Base-by-base conservation (phyloP, 2,329 filamentous ascomycete genomes). In the Hymenoscyphus fructigenus region DNA sequence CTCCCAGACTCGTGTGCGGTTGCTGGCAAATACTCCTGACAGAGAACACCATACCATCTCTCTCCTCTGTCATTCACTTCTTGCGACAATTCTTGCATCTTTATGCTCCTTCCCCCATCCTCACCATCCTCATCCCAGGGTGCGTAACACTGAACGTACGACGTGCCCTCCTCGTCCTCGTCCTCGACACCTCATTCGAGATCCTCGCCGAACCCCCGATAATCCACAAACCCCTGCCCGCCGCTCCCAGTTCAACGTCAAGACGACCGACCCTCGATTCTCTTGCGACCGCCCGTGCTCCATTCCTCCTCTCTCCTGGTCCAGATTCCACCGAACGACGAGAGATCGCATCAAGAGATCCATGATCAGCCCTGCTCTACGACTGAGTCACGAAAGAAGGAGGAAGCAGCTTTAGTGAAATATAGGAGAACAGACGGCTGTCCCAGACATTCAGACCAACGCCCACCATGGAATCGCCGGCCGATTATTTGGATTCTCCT, bases 381-480 rank as follows among this genome's bases (percentile, higher is more conserved):
- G 36, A 59, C 64, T n/a, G 66, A 56, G 65, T 60, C 63, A 65
- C 61, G 61, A 65, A 61, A 65, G 61, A 69, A 61, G 71, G 72
- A 68, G 70, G 72, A 69, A 68, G 68, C 61, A 66, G 60, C 47
- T 61, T 36, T 65, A 57, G 44, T 67, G 64, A 61, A 63, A 66
- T 58, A 50, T 62, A 65, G 64, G 66, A 68, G 66, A 65, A 58
- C 38, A 66, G 57, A 66, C 23, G 62, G 62, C 68, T 58, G 64
- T 57, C 50, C 55, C 44, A 17, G 63, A 65, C 65, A 61, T 50
- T 61, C 57, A 59, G 57, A 66, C 58, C 14, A 66, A 57, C 61
- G 29, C 58, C 58, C 69, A 74, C 44, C 50, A 85, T 86, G 84
- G 84, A 86, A 67, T 84, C 83, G 65, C 83, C 83, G 58, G 79